Conservation (phyloP, 495 filamentous ascomycete genomes). For the Aeminium ludgeri region DNA sequence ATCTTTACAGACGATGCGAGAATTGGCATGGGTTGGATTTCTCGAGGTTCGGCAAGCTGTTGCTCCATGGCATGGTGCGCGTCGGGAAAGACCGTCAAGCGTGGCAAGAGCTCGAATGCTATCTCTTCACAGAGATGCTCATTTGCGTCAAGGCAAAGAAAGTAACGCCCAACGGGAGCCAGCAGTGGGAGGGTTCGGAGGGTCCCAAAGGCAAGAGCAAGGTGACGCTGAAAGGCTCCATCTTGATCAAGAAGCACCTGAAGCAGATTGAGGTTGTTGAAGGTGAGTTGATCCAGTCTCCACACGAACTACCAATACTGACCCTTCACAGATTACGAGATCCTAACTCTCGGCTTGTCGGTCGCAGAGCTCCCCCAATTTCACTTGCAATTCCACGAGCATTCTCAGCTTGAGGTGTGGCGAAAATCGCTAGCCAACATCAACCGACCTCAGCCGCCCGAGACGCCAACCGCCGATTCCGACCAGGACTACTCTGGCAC, state of each 20-base stretch:
- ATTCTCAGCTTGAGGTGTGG: slow-evolving; percentile 79
- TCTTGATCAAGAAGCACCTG: slow-evolving; percentile 95
- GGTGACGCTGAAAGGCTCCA: slow-evolving; percentile 91
- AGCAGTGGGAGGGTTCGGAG: slow-evolving; percentile 42
- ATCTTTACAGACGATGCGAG: slow-evolving; percentile 68
- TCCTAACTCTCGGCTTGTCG: slow-evolving; percentile 80
- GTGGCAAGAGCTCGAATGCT: slow-evolving; percentile 98
- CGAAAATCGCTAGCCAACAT: slow-evolving; percentile 74
- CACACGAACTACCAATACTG: slow-evolving; percentile 11
- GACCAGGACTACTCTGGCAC: slow-evolving; percentile 65
- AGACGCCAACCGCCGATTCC: slow-evolving; percentile 37
- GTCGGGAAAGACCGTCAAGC: slow-evolving; percentile 94
- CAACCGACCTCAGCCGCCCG: slow-evolving; percentile 42
- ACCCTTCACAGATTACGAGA: slow-evolving; percentile 45
- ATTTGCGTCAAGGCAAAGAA: slow-evolving; percentile 99
- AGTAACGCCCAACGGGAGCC: slow-evolving; percentile 29
- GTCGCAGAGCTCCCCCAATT: slow-evolving; percentile 94
- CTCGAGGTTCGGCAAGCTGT: slow-evolving; percentile 74
- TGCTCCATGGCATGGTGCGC: slow-evolving; percentile 74
- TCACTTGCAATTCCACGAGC: slow-evolving; percentile 78
- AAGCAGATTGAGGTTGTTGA: slow-evolving; percentile 63
- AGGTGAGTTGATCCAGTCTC: slow-evolving; percentile 24
- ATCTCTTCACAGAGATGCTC: slow-evolving; percentile 95
- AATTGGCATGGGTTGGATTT: slow-evolving; percentile 99
- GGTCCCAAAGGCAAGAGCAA: slow-evolving; percentile 41